Conservation (phyloP, 139 green algal species). For the Haematococcus sp. region DNA sequence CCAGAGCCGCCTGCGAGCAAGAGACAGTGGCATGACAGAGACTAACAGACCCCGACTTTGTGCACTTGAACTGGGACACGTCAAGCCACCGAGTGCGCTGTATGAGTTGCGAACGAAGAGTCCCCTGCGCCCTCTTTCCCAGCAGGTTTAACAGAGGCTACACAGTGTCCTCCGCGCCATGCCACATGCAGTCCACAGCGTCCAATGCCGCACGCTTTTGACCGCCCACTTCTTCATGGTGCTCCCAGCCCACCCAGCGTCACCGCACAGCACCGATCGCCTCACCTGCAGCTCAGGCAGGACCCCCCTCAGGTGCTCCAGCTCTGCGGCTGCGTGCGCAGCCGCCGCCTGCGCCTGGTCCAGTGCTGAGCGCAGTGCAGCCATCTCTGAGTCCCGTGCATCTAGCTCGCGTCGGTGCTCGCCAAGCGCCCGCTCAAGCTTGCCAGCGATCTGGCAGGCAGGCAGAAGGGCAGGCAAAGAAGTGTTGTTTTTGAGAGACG, state of each 20-base stretch:
- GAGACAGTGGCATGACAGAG: background rate
- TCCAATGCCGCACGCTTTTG: background rate
- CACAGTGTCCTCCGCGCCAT: too few species aligned
- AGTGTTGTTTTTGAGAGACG: background rate
- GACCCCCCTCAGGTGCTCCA: conserved; percentile 16
- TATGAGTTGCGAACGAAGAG: too few species aligned
- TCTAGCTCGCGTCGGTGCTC: conserved; percentile 25
- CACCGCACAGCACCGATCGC: background rate
- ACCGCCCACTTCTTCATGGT: background rate
- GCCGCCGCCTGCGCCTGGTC: background rate
- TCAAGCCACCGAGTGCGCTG: background rate
- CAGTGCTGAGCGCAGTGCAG: background rate
- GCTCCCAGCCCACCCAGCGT: background rate
- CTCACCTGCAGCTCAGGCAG: conserved; percentile 13
- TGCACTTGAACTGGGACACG: too few species aligned
- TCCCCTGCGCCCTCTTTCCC: too few species aligned
- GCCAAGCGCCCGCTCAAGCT: conserved; percentile 28
- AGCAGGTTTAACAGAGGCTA: too few species aligned
- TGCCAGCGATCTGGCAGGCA: conserved; percentile 14
- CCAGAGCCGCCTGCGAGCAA: conserved; percentile 11
- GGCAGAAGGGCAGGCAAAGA: background rate
- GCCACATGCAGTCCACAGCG: too few species aligned
- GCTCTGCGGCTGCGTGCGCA: background rate
- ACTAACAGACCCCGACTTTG: too few species aligned
- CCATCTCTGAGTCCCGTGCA: background rate